Percentiles rank a stretch among this genome's conserved stretches.
phyloP scores from a whole-genome alignment of 805 yeast genomes.

The Saccharomycopsis selenospora region DNA sequence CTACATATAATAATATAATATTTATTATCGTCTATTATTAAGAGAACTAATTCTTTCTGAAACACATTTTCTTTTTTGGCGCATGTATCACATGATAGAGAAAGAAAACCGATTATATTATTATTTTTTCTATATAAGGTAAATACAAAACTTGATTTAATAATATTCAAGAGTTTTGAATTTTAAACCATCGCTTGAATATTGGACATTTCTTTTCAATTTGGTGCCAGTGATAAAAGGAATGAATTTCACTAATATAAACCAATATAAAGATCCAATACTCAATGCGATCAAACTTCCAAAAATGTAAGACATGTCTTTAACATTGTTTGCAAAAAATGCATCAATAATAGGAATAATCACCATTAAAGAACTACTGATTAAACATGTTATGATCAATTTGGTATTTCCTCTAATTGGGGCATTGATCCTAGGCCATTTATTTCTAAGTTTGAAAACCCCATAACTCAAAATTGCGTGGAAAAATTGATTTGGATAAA shows the following conservation, averaged over 20 bases:
- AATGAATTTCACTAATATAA: conserved; percentile 6
- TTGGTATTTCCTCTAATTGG: conserved; percentile 34
- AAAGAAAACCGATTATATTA: no score
- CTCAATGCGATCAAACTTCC: conserved; percentile 9
- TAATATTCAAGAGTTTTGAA: conserved; percentile 1
- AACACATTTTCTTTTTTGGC: no score
- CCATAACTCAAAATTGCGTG: conserved; percentile 42
- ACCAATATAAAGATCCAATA: conserved; percentile 11
- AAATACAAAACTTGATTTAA: no score
- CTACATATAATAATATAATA: no score
- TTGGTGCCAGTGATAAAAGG: conserved; percentile 6
- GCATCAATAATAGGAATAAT: conserved; percentile 9
- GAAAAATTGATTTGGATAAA: conserved; percentile 32
- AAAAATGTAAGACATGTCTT: conserved; percentile 5
- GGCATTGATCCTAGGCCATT: conserved; percentile 38
- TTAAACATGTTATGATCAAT: conserved; percentile 5
- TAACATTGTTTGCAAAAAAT: neutral
- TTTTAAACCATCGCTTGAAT: conserved; percentile 4
- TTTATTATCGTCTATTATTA: no score
- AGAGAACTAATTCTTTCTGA: no score
- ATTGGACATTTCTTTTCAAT: neutral
- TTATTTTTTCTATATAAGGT: no score
- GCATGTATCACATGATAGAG: no score
- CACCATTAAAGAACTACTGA: conserved; percentile 12
- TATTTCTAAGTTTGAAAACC: conserved; percentile 36